Conservation (phyloP, 441 rosid species). For the Adansonia rubrostipa region DNA sequence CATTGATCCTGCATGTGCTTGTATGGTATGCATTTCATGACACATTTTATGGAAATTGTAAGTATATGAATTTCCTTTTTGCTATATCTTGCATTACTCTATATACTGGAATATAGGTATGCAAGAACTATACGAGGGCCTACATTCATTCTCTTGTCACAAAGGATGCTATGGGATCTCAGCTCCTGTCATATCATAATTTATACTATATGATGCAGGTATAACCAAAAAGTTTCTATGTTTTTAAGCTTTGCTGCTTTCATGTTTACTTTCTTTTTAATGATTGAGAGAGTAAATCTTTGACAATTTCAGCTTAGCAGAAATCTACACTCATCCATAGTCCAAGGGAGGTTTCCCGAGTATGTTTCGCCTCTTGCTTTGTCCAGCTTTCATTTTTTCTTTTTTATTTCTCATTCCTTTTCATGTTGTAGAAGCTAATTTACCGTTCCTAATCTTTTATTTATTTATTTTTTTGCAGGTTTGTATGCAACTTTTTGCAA, state of each 20-base stretch:
- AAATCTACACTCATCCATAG: slow-evolving; percentile 64
- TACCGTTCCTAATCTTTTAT: not conserved
- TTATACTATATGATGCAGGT: slow-evolving; percentile 75
- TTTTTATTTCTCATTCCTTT: not conserved
- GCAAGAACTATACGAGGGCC: slow-evolving; percentile 77
- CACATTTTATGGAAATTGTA: no score
- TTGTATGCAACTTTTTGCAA: slow-evolving; percentile 65
- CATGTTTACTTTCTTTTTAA: slow-evolving; percentile 7
- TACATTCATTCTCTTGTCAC: slow-evolving; percentile 76
- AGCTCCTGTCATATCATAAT: slow-evolving; percentile 81
- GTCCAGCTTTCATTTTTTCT: not conserved
- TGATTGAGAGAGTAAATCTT: slow-evolving; percentile 10
- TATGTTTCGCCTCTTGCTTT: slow-evolving; percentile 32
- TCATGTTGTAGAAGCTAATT: not conserved
- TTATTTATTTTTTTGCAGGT: slow-evolving; percentile 41
- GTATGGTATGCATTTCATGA: not conserved
- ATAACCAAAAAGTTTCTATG: slow-evolving; percentile 9
- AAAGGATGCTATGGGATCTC: slow-evolving; percentile 86
- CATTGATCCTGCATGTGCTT: slow-evolving; percentile 58
- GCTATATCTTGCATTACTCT: not conserved
- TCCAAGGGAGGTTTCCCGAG: slow-evolving; percentile 67
- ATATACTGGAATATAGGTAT: slow-evolving; percentile 54
- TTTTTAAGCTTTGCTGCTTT: slow-evolving; percentile 20
- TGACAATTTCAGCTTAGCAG: slow-evolving; percentile 63
- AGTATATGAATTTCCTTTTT: not conserved